These are phyloP conservation scores for Xylaria hypoxylon DNA, from an alignment of 2,329 filamentous ascomycete species.

Conservation along the genomic window DNA sequence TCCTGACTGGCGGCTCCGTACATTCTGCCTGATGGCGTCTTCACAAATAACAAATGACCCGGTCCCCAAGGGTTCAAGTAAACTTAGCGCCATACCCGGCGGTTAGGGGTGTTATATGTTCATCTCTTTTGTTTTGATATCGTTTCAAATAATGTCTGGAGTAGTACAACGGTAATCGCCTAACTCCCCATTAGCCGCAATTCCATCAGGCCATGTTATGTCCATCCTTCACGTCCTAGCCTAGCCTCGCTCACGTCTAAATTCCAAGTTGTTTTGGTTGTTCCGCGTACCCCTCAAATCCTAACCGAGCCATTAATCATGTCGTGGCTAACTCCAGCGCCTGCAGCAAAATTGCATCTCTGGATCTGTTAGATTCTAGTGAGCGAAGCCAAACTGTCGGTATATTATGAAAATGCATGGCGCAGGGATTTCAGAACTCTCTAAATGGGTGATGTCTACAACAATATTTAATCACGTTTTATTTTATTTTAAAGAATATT, in stretches of 20 bases:
- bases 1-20: background rate
- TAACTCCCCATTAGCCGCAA: background rate
- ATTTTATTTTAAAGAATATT: too few relatives aligned
- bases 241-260: background rate
- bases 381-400: background rate
- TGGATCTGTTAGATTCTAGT: background rate
- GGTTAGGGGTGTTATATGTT: background rate
- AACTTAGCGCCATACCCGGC: background rate
- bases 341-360: background rate
- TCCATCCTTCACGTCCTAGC: background rate
- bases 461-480: too few relatives aligned
- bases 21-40: background rate
- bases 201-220: background rate
- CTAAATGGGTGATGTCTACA: too few relatives aligned
- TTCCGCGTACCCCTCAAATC: background rate
- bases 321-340: background rate
- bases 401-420: background rate
- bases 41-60: background rate
- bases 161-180: background rate
- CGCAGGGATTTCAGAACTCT: background rate
- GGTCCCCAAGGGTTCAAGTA: background rate
- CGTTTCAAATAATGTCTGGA: slow-evolving; percentile 14
- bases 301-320: background rate
- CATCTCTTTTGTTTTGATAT: background rate
- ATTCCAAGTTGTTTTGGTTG: background rate